Evolutionary conservation across 2,329 filamentous ascomycete species (phyloP), one percentile per base, ranked within the genome.

Genomic region (Nigrospora osmanthi): DNA sequence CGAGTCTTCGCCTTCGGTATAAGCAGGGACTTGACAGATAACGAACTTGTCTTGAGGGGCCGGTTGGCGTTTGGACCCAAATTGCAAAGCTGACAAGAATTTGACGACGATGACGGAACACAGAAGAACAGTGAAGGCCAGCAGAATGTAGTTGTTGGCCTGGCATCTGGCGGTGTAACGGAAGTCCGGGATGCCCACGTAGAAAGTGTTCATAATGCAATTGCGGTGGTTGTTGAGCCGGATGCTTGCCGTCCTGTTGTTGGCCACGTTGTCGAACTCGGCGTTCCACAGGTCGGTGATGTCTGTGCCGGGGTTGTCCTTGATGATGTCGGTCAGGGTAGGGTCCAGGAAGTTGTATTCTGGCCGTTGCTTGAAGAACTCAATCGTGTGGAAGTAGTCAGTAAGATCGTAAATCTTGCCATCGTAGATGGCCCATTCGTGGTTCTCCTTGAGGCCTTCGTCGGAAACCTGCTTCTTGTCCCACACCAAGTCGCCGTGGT

Each of bases 1-100:
- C 4, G 90, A 91, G 57, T 98, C 93, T 72, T 98, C 93, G 56
- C 89, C 93, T 71, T 98, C 93, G 0, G 93, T 98, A 61, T 98
- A 98, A 6, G 93, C 93, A 11, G 93, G 93, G 31, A 98, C 89
- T 65, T 96, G 89, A 66, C 93, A 97, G 54, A 98, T 97, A 56
- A 98, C 90, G 57, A 98, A 98, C 63, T 97, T 98, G 66, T 98
- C 93, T 65, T 97, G 93, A 34, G 89, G 86, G 6, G 86, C 78
- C 3, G 93, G 93, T 15, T 88, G 83, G 47, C 87, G 81, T 70
- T 96, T 96, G 6, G 89, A 89, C 38, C 91, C 90, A 49, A 98
- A 87, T 58, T 96, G 93, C 36, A 98, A 75, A 12, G 93, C 93
- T 43, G 93, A 83, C 58, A 98, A 64, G 69, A 98, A 98, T 67